Evolutionary conservation across 108 stramenopile genomes (phyloP).

Genomic region (Nitzschia sp.): DNA sequence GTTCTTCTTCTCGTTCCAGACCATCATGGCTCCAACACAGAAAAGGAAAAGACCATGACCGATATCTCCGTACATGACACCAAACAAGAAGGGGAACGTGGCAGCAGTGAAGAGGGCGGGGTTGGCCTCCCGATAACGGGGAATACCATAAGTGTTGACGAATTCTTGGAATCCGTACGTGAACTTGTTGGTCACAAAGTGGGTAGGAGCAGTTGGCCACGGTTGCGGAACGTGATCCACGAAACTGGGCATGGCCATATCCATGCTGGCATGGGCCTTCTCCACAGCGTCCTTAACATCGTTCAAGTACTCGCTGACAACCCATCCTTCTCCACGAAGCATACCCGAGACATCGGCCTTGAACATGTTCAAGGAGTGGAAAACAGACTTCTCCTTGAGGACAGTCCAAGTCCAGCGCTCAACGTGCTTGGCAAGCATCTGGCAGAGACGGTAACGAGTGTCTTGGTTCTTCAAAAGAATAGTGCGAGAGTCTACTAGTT

Average conservation of each 20-base stretch:
- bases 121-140: slow-evolving; percentile 97
- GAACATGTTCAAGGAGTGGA: slow-evolving; percentile 98
- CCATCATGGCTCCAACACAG: slow-evolving; percentile 74
- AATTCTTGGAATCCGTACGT: slow-evolving; percentile 96
- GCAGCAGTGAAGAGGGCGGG: slow-evolving; percentile 98
- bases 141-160: slow-evolving; percentile 99
- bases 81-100: slow-evolving; percentile 98
- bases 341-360: slow-evolving; percentile 93
- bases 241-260: slow-evolving; percentile 83
- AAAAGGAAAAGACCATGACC: slow-evolving; percentile 94
- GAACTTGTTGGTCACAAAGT: slow-evolving; percentile 96
- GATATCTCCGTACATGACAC: slow-evolving; percentile 99
- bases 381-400: slow-evolving; percentile 91
- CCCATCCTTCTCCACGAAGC: slow-evolving; percentile 98
- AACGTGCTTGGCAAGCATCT: slow-evolving; percentile 81
- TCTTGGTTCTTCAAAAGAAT: slow-evolving; percentile 97
- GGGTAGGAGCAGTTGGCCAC: slow-evolving; percentile 96
- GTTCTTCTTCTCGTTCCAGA: slow-evolving; percentile 80
- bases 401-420: slow-evolving; percentile 93
- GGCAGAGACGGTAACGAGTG: slow-evolving; percentile 90
- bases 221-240: slow-evolving; percentile 87
- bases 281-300: slow-evolving; percentile 77
- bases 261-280: slow-evolving; percentile 89
- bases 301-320: slow-evolving; percentile 74
- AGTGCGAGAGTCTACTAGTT: slow-evolving; percentile 85